phyloP scores from a whole-genome alignment of 306 rosid genomes.

The Biancaea sappan region DNA sequence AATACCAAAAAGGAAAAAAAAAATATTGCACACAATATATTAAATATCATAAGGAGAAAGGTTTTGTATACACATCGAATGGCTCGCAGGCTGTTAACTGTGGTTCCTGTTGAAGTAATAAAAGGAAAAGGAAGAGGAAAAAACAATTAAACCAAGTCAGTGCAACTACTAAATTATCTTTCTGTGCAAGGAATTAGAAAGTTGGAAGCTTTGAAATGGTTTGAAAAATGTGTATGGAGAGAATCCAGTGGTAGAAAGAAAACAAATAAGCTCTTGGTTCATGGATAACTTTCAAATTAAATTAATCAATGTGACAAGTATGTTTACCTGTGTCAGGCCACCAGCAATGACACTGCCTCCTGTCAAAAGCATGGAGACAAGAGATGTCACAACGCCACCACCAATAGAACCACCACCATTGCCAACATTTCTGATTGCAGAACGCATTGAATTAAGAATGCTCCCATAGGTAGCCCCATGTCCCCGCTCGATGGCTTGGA shows the following conservation, averaged over 20 bases:
- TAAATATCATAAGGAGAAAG: slow-evolving; percentile 64
- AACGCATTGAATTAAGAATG: slow-evolving; percentile 81
- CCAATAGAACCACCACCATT: slow-evolving; percentile 46
- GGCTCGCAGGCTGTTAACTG: slow-evolving; percentile 79
- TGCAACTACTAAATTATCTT: background rate
- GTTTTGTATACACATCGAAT: slow-evolving; percentile 77
- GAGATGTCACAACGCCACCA: slow-evolving; percentile 55
- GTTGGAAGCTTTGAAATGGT: background rate
- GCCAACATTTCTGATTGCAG: slow-evolving; percentile 65
- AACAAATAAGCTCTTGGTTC: slow-evolving; percentile 11
- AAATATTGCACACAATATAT: slow-evolving; percentile 9
- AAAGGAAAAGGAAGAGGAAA: background rate
- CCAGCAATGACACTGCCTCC: slow-evolving; percentile 58
- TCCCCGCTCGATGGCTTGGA: slow-evolving; percentile 91
- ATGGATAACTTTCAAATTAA: background rate
- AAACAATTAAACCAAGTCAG: slow-evolving; percentile 34
- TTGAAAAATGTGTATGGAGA: background rate
- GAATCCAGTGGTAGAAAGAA: slow-evolving; percentile 4
- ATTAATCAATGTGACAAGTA: background rate
- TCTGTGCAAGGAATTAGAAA: background rate
- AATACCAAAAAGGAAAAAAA: too few species aligned
- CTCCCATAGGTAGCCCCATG: slow-evolving; percentile 81
- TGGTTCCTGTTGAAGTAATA: slow-evolving; percentile 80
- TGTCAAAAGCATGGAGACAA: slow-evolving; percentile 64
- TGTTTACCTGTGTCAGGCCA: slow-evolving; percentile 66